Base-by-base conservation (phyloP, 768 basidiomycete species). In the Tylopilus intermedius region DNA sequence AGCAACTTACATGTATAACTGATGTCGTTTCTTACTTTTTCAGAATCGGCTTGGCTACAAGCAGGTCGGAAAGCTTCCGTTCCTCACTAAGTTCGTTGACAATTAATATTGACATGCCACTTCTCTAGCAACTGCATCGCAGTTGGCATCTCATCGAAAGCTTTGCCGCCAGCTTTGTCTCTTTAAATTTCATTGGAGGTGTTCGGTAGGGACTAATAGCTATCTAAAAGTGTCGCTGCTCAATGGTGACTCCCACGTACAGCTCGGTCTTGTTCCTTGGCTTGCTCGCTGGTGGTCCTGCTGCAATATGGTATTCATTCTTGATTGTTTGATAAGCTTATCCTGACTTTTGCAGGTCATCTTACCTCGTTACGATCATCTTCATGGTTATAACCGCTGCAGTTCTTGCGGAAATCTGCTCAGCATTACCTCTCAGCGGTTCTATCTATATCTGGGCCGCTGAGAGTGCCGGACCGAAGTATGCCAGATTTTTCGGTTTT, bases 391-490 rank as follows among this genome's bases (percentile, higher is more conserved):
- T 95, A 49, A 93, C 89, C 7, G 92, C 92, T 2, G 83, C 81
- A 9, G 84, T 92, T 39, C 76, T 95, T 35, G 91, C 93, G 18
- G 93, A 95, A 66, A 84, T 94, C 48, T 94, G 92, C 68, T 94
- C 92, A 38, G 88, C 91, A 5, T 75, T 94, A 27, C 88, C 89
- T 5, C 68, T 93, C 46, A 90, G 88, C 51, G 93, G 93, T 3
- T 94, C 91, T 8, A 94, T 96, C 67, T 95, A 94, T 68, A 84
- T 93, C 45, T 95, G 93, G 93, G 89, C 91, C 0, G 92, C 91
- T 15, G 92, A 92, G 64, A 91, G 90, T 62, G 93, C 90, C 5
- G 93, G 93, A 2, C 84, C 84, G 5, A 90, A 89, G 59, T 84
- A 90, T 61, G 90, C 84, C 2, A 79, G 93, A 33, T 87, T 94